Evolutionary conservation across 2,329 filamentous ascomycete genomes (phyloP), one percentile per base, ranked within the genome.

Genomic region (Aspergillus transmontanensis): DNA sequence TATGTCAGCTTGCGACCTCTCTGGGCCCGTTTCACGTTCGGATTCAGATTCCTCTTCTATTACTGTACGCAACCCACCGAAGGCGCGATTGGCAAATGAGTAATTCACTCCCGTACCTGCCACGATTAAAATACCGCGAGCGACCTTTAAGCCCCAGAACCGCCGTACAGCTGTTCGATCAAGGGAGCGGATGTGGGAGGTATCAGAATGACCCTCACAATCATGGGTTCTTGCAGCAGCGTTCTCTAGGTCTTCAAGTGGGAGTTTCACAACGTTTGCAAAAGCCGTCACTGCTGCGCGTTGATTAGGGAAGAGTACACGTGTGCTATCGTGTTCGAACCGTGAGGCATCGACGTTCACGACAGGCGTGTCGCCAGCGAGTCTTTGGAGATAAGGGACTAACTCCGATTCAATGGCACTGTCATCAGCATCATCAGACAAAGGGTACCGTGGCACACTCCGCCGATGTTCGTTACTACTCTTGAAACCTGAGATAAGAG

Each of bases 71-170:
- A 85, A 73, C 0, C 87, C 88, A 36, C 87, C 87, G 75, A 89
- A 90, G 4, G 86, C 86, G 36, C 82, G 81, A 69, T 88, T 87
- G 23, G 88, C 83, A 65, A 83, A 83, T 19, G 80, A 78, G 73
- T 85, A 89, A 48, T 84, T 84, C 53, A 90, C 79, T 2, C 81
- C 82, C 64, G 83, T 82, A 0, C 81, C 83, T 23, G 84, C 83
- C 68, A 85, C 85, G 78, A 87, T 82, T 54, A 90, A 71, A 2
- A 90, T 68, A 0, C 87, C 85, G 60, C 87, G 80, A 1, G 84
- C 86, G 19, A 90, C 84, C 59, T 84, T 84, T 60, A 85, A 77
- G 5, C 81, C 85, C 88, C 88, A 90, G 69, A 86, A 88, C 16
- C 75, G 73, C 16, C 67, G 74, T 6, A 78, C 71, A 7, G 75